Percentiles rank a stretch among this genome's conserved stretches.
phyloP scores from a whole-genome alignment of 345 rosid species.

The Gossypium mustelinum region DNA sequence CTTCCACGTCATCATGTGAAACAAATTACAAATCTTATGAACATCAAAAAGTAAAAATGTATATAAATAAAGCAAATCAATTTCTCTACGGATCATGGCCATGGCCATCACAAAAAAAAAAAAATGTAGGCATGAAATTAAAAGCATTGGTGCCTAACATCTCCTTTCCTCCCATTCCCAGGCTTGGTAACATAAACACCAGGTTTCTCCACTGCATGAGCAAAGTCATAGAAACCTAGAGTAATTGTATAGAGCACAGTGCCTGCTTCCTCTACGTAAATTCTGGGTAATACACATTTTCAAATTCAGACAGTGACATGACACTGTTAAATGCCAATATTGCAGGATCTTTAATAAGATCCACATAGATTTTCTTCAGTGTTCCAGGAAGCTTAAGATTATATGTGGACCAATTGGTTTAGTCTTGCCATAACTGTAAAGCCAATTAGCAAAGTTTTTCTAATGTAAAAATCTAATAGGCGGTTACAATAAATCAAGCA shows the following conservation, averaged over 20 bases:
- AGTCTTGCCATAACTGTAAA: constrained; percentile 22
- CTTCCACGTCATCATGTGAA: not conserved
- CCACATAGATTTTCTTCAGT: constrained; percentile 47
- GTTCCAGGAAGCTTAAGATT: constrained; percentile 39
- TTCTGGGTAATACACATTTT: constrained; percentile 63
- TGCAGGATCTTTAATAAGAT: constrained; percentile 44
- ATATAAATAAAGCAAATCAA: not conserved
- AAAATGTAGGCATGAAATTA: constrained; percentile 26
- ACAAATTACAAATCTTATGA: not conserved
- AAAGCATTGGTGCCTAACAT: constrained; percentile 67
- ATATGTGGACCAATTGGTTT: constrained; percentile 37
- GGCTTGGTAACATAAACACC: constrained; percentile 56
- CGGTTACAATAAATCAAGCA: constrained; percentile 34
- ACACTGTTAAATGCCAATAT: constrained; percentile 70
- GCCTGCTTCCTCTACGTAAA: constrained; percentile 57
- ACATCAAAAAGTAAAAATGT: not conserved
- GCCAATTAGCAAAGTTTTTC: constrained; percentile 39
- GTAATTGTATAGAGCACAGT: constrained; percentile 46
- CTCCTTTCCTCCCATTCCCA: constrained; percentile 51
- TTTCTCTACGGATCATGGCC: not conserved
- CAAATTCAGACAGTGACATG: constrained; percentile 70
- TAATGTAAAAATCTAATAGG: constrained; percentile 76
- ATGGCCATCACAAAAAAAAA: not conserved
- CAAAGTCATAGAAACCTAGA: constrained; percentile 60
- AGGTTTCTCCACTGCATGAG: constrained; percentile 64